Evolutionary conservation across 257 asterid genomes (phyloP), one percentile per base, ranked within the genome.

Genomic region (Cordia subcordata): DNA sequence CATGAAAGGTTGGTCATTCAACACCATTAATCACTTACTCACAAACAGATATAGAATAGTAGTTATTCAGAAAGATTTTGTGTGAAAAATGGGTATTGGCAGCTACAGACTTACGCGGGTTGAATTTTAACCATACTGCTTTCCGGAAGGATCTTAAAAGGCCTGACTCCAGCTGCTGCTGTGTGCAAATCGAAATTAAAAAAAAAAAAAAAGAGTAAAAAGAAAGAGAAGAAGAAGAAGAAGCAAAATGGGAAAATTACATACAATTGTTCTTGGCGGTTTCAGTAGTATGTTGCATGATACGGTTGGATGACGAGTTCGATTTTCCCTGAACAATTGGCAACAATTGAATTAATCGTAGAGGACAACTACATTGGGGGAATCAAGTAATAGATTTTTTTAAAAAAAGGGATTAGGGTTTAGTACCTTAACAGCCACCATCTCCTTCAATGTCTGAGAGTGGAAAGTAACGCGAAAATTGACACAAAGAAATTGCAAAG

Each of bases 131-230:
- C 75, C 66, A 40, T 72, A 46, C 75, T 81, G 17, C 12, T 63
- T 61, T 82, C 84, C 39, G 64, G 71, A 71, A 72, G 77, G 70
- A 82, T 76, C 71, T 82, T 77, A 57, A 82, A 71, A 60, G 70
- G 49, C 63, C 52, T 68, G 5, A 49, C 70, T 53, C 64, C 72
- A 33, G 74, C 81, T 75, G 57, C 57, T 38, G 61, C 47, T 13
- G 37, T 42, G 68, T 18, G 13, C 13, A 22, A 22, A 21, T 21
- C 4, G 6, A 49, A 49, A 75, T 14, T 64, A 63, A 23, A 60
- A 58, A 14, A n/a, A 62, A 60, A 55, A 57, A 27, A 65, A 35
- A 47, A 32, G 49, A 60, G 13, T 38, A 16, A 42, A 39, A 55
- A 57, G 10, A 13, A 18, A 37, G 50, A 50, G 10, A 61, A 19